Percentiles rank a stretch among this genome's conserved stretches.
Evolutionary conservation across 208 protist genomes (phyloP).

Genomic region (Crithidia brevicula): DNA sequence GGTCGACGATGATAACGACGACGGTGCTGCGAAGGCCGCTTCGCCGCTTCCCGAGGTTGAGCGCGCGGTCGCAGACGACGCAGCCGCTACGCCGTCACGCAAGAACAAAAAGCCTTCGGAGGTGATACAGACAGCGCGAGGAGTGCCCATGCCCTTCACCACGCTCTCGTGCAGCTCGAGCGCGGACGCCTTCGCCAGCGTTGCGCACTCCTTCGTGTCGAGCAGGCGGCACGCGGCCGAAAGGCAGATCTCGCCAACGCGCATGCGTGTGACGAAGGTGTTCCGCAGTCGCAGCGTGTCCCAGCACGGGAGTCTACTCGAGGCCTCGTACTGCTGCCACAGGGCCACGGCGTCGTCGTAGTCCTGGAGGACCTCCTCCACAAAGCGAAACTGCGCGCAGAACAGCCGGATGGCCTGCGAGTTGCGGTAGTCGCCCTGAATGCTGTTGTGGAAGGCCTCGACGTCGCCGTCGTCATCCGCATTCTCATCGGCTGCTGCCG

Average conservation of each 20-base stretch:
- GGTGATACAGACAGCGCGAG: slow-evolving; percentile 38
- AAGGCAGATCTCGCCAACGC: slow-evolving; percentile 33
- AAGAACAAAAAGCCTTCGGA: slow-evolving; percentile 45
- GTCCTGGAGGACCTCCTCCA: slow-evolving; percentile 67
- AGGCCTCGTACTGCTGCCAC: slow-evolving; percentile 21
- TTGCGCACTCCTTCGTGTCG: slow-evolving; percentile 37
- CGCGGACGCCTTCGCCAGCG: slow-evolving; percentile 22
- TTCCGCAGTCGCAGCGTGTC: slow-evolving; percentile 33
- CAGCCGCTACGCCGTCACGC: slow-evolving; percentile 23
- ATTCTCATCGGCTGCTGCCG: background rate
- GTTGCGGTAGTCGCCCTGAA: slow-evolving; percentile 17
- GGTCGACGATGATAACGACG: background rate
- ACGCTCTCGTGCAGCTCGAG: slow-evolving; percentile 14
- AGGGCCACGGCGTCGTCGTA: slow-evolving; percentile 53
- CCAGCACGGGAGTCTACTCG: background rate
- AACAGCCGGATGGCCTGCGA: slow-evolving; percentile 20
- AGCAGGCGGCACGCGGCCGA: slow-evolving; percentile 42
- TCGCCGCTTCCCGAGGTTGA: background rate
- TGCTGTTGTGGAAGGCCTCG: background rate
- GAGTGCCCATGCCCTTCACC: slow-evolving; percentile 16
- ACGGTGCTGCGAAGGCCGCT: background rate
- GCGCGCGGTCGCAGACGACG: background rate
- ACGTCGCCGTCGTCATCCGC: slow-evolving; percentile 10
- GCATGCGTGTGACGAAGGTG: slow-evolving; percentile 17
- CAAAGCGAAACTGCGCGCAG: slow-evolving; percentile 58